Percentiles rank a stretch among this genome's conserved stretches.
Conservation (phyloP, 345 rosid genomes). For the Passiflora organensis region DNA sequence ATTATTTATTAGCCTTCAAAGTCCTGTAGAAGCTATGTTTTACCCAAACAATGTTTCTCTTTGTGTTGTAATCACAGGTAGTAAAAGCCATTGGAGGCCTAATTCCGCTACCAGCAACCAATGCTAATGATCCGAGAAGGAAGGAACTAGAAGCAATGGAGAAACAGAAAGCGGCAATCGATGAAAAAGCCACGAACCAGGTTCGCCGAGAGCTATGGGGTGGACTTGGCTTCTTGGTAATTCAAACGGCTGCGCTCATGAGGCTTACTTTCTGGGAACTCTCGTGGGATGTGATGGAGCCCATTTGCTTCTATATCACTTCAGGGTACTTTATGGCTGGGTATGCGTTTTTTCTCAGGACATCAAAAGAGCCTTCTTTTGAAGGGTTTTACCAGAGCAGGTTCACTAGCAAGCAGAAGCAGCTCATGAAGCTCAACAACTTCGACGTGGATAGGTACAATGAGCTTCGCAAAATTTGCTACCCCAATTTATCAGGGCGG, state of each 20-base stretch:
- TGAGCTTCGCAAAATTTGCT: slow-evolving; percentile 42
- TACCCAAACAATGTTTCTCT: slow-evolving; percentile 18
- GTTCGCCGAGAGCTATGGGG: slow-evolving; percentile 72
- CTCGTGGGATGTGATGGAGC: slow-evolving; percentile 98
- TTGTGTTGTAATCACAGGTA: slow-evolving; percentile 47
- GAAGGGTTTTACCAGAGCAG: slow-evolving; percentile 84
- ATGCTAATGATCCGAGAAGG: slow-evolving; percentile 51
- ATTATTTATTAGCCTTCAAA: too few species aligned
- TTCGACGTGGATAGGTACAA: slow-evolving; percentile 55
- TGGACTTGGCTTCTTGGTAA: slow-evolving; percentile 60
- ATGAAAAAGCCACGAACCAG: slow-evolving; percentile 43
- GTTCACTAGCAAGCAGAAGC: slow-evolving; percentile 54
- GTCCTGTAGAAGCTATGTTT: slow-evolving; percentile 6
- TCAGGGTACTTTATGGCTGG: slow-evolving; percentile 67
- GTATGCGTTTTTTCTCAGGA: slow-evolving; percentile 76
- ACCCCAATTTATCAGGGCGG: slow-evolving; percentile 17
- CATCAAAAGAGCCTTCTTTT: slow-evolving; percentile 78
- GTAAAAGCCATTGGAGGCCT: slow-evolving; percentile 60
- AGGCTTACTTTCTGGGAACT: slow-evolving; percentile 98
- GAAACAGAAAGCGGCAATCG: slow-evolving; percentile 44
- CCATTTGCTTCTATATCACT: slow-evolving; percentile 82
- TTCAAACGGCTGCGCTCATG: slow-evolving; percentile 85
- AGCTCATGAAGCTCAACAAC: slow-evolving; percentile 39
- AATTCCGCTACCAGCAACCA: slow-evolving; percentile 47
- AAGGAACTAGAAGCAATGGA: slow-evolving; percentile 61